Conservation (phyloP, 2,329 filamentous ascomycete genomes). For the Aureobasidium melanogenum region DNA sequence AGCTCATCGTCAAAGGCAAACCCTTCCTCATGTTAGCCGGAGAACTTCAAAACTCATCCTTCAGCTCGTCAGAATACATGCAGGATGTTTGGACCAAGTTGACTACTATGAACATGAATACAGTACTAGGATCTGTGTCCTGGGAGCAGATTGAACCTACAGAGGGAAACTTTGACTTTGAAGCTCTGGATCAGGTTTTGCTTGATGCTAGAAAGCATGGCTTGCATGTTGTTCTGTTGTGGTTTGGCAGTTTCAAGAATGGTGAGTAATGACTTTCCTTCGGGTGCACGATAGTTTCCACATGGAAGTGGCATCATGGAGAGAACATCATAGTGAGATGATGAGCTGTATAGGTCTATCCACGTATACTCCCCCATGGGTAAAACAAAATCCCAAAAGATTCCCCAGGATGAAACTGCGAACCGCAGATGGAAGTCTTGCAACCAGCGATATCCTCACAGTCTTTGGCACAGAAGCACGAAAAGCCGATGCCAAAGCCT, state of each 20-base stretch:
- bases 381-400: conserved; percentile 26
- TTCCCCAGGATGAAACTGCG: conserved; percentile 26
- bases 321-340: too few relatives aligned
- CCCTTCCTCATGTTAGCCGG: conserved; percentile 38
- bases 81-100: conserved; percentile 35
- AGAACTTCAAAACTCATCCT: conserved; percentile 41
- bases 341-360: conserved; percentile 21
- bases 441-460: conserved; percentile 27
- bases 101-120: conserved; percentile 34
- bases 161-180: conserved; percentile 37
- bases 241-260: conserved; percentile 43
- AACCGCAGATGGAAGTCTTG: conserved; percentile 19
- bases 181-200: conserved; percentile 31
- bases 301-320: too few relatives aligned
- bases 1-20: conserved; percentile 37
- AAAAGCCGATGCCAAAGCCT: conserved; percentile 33
- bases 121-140: conserved; percentile 35
- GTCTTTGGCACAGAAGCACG: conserved; percentile 30
- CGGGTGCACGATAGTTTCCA: too few relatives aligned
- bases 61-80: conserved; percentile 39
- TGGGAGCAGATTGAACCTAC: conserved; percentile 41
- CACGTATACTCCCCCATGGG: conserved; percentile 33
- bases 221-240: conserved; percentile 34
- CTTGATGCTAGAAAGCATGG: conserved; percentile 29
- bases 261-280: conserved; percentile 20